A percentile compares a stretch with the other conserved stretches of the same genome.
These are phyloP conservation scores for Coniferiporia sulphurascens DNA, from an alignment of 1,284 basidiomycete genomes.

Conservation along the genomic window DNA sequence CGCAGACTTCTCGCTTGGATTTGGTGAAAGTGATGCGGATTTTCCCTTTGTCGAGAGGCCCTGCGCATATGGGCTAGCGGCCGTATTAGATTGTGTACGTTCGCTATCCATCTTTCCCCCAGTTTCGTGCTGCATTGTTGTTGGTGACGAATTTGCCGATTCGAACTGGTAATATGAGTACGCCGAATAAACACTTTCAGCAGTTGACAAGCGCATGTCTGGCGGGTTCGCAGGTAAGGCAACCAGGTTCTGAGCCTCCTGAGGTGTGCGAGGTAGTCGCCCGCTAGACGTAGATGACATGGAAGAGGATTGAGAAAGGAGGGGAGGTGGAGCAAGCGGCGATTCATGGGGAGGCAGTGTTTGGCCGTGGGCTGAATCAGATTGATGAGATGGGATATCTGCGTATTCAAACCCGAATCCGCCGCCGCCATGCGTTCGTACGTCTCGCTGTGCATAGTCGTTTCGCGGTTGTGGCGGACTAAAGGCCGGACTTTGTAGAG, in stretches of 20 bases:
- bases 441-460: neutral
- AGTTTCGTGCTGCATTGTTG: conserved; percentile 5
- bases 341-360: conserved; percentile 7
- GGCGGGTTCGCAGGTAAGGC: conserved; percentile 26
- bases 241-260: conserved; percentile 17
- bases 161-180: conserved; percentile 65
- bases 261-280: conserved; percentile 7
- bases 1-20: conserved; percentile 29
- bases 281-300: neutral
- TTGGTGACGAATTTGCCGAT: conserved; percentile 18
- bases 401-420: conserved; percentile 1
- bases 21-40: conserved; percentile 22
- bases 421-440: neutral
- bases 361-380: neutral
- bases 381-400: neutral
- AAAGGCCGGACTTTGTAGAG: neutral
- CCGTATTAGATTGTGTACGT: conserved; percentile 10
- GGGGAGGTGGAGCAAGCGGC: conserved; percentile 3
- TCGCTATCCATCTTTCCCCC: neutral
- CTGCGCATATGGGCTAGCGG: conserved; percentile 6
- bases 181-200: conserved; percentile 53
- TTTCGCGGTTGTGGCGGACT: neutral
- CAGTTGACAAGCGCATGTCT: conserved; percentile 34
- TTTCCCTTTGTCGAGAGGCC: conserved; percentile 7
- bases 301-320: conserved; percentile 11